These are phyloP conservation scores for Aspergillus pseudoterreus DNA, from an alignment of 2,329 filamentous ascomycete genomes.

Conservation along the genomic window DNA sequence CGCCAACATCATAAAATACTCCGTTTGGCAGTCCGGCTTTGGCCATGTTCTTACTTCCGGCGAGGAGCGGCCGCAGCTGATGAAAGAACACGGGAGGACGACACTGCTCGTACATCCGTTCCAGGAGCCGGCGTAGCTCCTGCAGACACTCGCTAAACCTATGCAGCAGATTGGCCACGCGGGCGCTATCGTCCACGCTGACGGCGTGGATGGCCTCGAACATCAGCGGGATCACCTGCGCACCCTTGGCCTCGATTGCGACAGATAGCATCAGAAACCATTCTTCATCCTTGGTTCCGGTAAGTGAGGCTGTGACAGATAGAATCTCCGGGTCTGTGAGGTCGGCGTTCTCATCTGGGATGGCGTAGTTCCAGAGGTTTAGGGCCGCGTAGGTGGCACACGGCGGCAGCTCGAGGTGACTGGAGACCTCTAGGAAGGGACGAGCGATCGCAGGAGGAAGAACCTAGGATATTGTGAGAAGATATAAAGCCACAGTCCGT, in stretches of 20 bases:
- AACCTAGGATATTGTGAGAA: conserved; percentile 18
- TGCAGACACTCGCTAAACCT: conserved; percentile 41
- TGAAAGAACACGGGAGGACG: conserved; percentile 50
- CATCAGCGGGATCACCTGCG: conserved; percentile 20
- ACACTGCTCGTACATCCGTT: conserved; percentile 51
- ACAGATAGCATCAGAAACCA: conserved; percentile 53
- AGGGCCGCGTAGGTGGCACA: conserved; percentile 43
- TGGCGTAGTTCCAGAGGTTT: conserved; percentile 39
- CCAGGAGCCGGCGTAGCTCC: conserved; percentile 41
- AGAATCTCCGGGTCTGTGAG: conserved; percentile 37
- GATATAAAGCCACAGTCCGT: neutral
- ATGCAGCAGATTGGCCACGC: conserved; percentile 38
- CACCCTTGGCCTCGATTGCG: conserved; percentile 51
- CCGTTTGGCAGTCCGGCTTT: conserved; percentile 49
- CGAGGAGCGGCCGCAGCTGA: conserved; percentile 49
- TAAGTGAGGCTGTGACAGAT: conserved; percentile 32
- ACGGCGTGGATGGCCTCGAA: conserved; percentile 47
- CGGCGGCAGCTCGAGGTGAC: conserved; percentile 35
- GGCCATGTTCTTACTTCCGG: conserved; percentile 54
- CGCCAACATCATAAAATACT: conserved; percentile 51
- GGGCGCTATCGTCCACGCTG: conserved; percentile 31
- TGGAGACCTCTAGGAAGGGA: conserved; percentile 36
- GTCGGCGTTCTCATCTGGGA: conserved; percentile 20
- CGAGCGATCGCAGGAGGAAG: conserved; percentile 35
- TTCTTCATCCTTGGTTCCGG: conserved; percentile 38